Percentiles rank a stretch among this genome's conserved stretches.
These are phyloP conservation scores for Tylopilus sp. DNA, from an alignment of 768 basidiomycete genomes.

Conservation along the genomic window DNA sequence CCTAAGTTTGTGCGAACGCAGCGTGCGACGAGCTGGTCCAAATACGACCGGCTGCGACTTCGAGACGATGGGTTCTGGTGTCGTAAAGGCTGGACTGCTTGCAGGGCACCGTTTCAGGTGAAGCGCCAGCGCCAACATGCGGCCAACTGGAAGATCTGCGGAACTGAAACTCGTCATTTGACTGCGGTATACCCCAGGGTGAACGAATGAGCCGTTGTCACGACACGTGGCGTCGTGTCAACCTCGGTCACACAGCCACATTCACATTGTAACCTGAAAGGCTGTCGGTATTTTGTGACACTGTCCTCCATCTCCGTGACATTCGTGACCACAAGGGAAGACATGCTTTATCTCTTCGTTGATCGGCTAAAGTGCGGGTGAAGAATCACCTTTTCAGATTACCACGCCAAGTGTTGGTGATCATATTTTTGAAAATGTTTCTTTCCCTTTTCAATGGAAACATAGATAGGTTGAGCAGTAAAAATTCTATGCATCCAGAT, in stretches of 20 bases:
- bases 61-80: not conserved
- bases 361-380: conserved; percentile 15
- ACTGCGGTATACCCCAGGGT: not conserved
- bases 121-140: not conserved
- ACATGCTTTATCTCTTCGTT: not conserved
- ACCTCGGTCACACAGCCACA: conserved; percentile 16
- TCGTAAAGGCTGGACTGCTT: not conserved
- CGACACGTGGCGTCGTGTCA: conserved; percentile 11
- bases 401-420: conserved; percentile 20
- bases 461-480: conserved; percentile 18
- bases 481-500: conserved; percentile 20
- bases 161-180: conserved; percentile 14
- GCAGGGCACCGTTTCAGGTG: not conserved
- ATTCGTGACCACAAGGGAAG: conserved; percentile 13
- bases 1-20: not conserved
- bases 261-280: too few relatives aligned
- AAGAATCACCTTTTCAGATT: conserved; percentile 27
- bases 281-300: too few relatives aligned
- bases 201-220: conserved; percentile 1
- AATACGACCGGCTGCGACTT: conserved; percentile 1
- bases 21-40: conserved; percentile 9
- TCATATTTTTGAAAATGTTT: conserved; percentile 27
- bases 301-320: not conserved
- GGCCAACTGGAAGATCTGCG: not conserved
- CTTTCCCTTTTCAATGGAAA: conserved; percentile 13